Base-by-base conservation (phyloP, 345 rosid genomes). In the Dovyalis caffra region DNA sequence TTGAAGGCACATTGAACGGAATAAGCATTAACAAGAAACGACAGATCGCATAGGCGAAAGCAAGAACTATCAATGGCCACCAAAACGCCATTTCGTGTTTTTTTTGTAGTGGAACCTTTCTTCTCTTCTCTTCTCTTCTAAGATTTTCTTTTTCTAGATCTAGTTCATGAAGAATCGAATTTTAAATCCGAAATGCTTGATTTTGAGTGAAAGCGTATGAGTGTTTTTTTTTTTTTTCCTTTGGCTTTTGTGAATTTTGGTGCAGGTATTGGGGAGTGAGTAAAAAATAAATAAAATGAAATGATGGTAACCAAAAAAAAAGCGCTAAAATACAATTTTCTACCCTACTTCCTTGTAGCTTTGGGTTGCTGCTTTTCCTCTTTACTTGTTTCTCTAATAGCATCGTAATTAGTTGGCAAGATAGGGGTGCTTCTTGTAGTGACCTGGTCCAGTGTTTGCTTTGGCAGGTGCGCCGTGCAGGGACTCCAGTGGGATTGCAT, bases 1-100 rank as follows among this genome's bases (percentile, higher is more conserved):
- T 91, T 62, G 98, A 93, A 69, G 97, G 97, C 76, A 95, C 97
- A 74, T 87, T 93, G 35, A 89, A 90, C 77, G 98, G 98, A 80
- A 95, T 88, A 69, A 95, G 97, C 90, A 91, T 88, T 38, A 93
- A 73, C 60, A 93, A 85, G 86, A 95, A 91, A 70, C 89, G 87
- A 64, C 98, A 93, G 89, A 93, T 88, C 87, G 86, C 95, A 84
- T 90, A 95, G 61, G 99, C 99, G 69, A 89, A 81, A 32, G 87
- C 94, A 76, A 93, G 85, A 61, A 93, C 98, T 72, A 89, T 87
- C 80, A 93, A 66, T 23, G 97, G 90, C 97, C 98, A 93, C 99
- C 92, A 93, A 80, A 95, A 87, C 71, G 91, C 86, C 97, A 92
- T 64, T 38, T 61, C 25, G 26, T 37, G 3, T 2, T 29, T 56